phyloP scores from a whole-genome alignment of 148 eudicot genomes.

The Limonium bicolor region DNA sequence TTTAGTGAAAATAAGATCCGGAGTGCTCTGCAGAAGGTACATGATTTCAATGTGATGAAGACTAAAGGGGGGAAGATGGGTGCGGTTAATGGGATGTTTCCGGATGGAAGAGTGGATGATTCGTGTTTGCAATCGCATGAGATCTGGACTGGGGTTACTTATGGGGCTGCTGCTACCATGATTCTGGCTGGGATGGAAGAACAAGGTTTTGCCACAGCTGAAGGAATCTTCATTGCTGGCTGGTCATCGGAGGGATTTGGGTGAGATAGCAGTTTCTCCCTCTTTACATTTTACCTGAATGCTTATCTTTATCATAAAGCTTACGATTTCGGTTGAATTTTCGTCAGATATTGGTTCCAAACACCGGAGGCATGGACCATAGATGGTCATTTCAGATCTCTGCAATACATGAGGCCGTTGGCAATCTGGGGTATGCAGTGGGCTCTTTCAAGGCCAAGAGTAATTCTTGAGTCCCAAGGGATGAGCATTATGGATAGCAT shows the following conservation, averaged over 20 bases:
- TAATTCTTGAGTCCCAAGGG: slow-evolving; percentile 49
- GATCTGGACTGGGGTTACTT: slow-evolving; percentile 63
- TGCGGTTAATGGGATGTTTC: slow-evolving; percentile 67
- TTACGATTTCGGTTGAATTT: background rate
- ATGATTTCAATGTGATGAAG: slow-evolving; percentile 50
- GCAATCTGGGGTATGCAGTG: slow-evolving; percentile 67
- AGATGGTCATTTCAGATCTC: slow-evolving; percentile 45
- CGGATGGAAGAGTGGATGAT: slow-evolving; percentile 48
- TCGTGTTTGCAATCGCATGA: slow-evolving; percentile 58
- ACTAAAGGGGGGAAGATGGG: slow-evolving; percentile 44
- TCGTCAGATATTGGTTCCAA: slow-evolving; percentile 60
- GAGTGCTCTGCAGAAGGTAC: slow-evolving; percentile 36
- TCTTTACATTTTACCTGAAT: background rate
- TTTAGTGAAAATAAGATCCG: slow-evolving; percentile 55
- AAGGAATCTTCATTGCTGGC: slow-evolving; percentile 34
- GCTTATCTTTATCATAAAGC: background rate
- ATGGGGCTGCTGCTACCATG: slow-evolving; percentile 59
- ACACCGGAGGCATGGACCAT: slow-evolving; percentile 54
- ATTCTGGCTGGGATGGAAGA: slow-evolving; percentile 49
- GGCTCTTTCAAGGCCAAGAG: slow-evolving; percentile 64
- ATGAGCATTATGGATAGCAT: slow-evolving; percentile 59
- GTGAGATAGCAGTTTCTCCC: slow-evolving; percentile 14
- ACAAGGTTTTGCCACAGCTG: slow-evolving; percentile 47
- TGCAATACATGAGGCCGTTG: slow-evolving; percentile 52
- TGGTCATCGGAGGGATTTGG: slow-evolving; percentile 53